A percentile compares a stretch with the other conserved stretches of the same genome.
These are phyloP conservation scores for Fusarium nodosum DNA, from an alignment of 2,329 filamentous ascomycete genomes.

Conservation along the genomic window DNA sequence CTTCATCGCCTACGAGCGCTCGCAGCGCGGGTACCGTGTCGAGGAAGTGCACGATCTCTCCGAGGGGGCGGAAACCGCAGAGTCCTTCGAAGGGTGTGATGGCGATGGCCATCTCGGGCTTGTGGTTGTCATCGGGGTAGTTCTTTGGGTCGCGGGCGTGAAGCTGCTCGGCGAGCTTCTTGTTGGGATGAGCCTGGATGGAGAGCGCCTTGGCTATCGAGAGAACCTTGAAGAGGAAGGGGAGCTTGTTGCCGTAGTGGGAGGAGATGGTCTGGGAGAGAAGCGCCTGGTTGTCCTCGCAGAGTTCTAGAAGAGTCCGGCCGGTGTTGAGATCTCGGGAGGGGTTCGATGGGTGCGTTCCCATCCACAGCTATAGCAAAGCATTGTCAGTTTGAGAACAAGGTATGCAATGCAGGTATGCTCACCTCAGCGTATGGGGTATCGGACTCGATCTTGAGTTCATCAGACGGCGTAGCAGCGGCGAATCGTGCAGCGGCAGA, in stretches of 20 bases:
- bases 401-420: neutral
- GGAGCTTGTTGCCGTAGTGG: conserved; percentile 84
- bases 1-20: conserved; percentile 74
- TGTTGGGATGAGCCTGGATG: conserved; percentile 97
- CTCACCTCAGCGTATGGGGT: conserved; percentile 93
- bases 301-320: conserved; percentile 86
- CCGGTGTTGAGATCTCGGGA: conserved; percentile 90
- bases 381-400: neutral
- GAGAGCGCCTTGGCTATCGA: conserved; percentile 96
- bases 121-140: conserved; percentile 99
- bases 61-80: conserved; percentile 91
- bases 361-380: conserved; percentile 89
- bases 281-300: conserved; percentile 87
- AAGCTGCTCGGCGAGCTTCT: conserved; percentile 87
- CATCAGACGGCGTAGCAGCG: conserved; percentile 81
- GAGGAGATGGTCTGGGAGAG: conserved; percentile 79
- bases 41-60: conserved; percentile 89
- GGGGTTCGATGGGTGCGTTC: conserved; percentile 94
- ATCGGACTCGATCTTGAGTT: conserved; percentile 83
- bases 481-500: conserved; percentile 93
- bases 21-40: conserved; percentile 69
- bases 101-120: conserved; percentile 99
- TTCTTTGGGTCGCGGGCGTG: conserved; percentile 90
- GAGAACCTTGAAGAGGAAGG: conserved; percentile 97
- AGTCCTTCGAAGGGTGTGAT: conserved; percentile 96